Evolutionary conservation across 352 stramenopile species (phyloP).

Genomic region (Globisporangium orthogonon): DNA sequence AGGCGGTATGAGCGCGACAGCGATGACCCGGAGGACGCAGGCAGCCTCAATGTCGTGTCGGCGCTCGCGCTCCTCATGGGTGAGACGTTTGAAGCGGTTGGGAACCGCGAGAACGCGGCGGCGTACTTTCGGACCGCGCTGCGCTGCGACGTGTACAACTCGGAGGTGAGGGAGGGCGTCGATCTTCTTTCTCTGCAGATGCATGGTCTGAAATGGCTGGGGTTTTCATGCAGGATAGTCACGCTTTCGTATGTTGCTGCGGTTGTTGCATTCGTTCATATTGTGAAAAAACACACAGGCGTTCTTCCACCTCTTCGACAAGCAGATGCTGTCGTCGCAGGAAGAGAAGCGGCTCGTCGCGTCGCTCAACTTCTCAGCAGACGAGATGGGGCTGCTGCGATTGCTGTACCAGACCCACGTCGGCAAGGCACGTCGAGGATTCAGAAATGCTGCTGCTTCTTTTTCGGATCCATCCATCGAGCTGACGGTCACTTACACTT

Average conservation of each 20-base stretch:
- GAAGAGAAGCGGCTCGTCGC: constrained; percentile 67
- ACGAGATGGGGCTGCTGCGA: constrained; percentile 56
- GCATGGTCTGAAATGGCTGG: no score
- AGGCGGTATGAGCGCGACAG: constrained; percentile 26
- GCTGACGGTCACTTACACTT: not conserved
- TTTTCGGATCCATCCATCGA: no score
- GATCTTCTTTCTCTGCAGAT: not conserved
- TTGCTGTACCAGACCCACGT: constrained; percentile 63
- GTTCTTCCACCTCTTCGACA: constrained; percentile 83
- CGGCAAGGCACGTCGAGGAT: constrained; percentile 32
- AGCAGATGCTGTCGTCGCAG: constrained; percentile 71
- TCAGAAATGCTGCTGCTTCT: no score
- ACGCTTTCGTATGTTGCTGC: no score
- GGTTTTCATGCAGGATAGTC: no score
- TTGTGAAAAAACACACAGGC: constrained; percentile 16
- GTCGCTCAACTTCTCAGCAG: constrained; percentile 54
- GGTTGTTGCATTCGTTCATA: no score
- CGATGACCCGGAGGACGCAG: constrained; percentile 11
- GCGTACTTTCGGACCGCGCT: constrained; percentile 74
- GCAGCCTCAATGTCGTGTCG: constrained; percentile 67
- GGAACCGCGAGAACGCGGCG: constrained; percentile 75
- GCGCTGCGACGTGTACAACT: constrained; percentile 78
- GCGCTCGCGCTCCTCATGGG: constrained; percentile 78
- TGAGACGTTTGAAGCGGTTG: constrained; percentile 76
- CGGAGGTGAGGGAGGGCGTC: constrained; percentile 22